These are phyloP conservation scores for Fomitiporia mediterranea DNA, from an alignment of 1,284 basidiomycete species.

Conservation along the genomic window DNA sequence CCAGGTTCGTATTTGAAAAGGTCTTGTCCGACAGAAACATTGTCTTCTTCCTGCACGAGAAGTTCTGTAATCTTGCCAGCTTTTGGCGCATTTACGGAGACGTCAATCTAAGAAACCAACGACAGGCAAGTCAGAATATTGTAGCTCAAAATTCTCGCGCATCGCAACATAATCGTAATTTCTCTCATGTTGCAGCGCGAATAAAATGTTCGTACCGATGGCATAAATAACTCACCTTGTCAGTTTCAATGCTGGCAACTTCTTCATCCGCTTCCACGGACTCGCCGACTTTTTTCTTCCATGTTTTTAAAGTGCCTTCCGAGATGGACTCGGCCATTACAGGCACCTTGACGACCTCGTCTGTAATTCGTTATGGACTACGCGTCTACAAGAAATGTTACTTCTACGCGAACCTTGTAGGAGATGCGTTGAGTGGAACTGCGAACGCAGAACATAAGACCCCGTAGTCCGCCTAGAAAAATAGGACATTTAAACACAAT, in stretches of 20 bases:
- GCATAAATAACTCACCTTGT: constrained; percentile 62
- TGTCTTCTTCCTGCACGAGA: constrained; percentile 89
- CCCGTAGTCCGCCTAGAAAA: constrained; percentile 42
- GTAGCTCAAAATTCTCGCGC: no score
- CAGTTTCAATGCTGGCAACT: constrained; percentile 97
- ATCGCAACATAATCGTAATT: no score
- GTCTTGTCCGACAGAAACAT: constrained; percentile 93
- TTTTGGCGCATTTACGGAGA: constrained; percentile 91
- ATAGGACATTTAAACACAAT: constrained; percentile 1
- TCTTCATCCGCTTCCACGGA: constrained; percentile 91
- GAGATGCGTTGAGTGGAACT: constrained; percentile 66
- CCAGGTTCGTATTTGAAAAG: constrained; percentile 90
- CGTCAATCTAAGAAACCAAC: constrained; percentile 79
- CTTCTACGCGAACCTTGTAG: constrained; percentile 50
- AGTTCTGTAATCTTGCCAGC: constrained; percentile 87
- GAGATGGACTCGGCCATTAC: constrained; percentile 99
- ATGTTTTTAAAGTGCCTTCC: constrained; percentile 94
- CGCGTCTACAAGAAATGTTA: constrained; percentile 5
- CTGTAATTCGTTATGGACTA: constrained; percentile 33
- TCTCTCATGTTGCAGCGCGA: no score
- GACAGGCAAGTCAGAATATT: neutral
- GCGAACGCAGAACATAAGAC: constrained; percentile 45
- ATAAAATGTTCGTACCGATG: no score
- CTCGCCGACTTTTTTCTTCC: constrained; percentile 94
- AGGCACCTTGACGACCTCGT: constrained; percentile 92